These are phyloP conservation scores for Hanseniaspora guilliermondii DNA, from an alignment of 805 yeast species.

Conservation along the genomic window DNA sequence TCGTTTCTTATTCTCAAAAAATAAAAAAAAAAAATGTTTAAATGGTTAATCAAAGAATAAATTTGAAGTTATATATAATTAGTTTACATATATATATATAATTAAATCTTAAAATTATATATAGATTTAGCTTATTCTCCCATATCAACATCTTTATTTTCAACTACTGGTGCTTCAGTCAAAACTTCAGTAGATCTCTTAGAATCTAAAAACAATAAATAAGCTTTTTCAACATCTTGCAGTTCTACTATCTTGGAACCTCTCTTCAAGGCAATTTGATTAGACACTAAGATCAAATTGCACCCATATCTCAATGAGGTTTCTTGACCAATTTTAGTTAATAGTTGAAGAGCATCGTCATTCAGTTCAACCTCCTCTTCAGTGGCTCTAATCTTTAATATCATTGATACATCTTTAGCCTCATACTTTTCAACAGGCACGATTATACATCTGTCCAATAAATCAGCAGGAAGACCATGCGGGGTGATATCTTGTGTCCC, in stretches of 20 bases:
- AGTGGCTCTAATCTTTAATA: constrained; percentile 76
- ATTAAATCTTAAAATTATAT: constrained; percentile 8
- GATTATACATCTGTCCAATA: constrained; percentile 85
- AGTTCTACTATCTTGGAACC: constrained; percentile 55
- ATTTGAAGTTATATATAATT: not conserved
- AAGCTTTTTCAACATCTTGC: constrained; percentile 75
- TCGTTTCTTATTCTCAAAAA: not conserved
- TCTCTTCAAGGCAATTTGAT: constrained; percentile 73
- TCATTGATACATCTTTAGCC: constrained; percentile 74
- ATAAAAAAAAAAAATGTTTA: not conserved
- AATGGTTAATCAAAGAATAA: not conserved
- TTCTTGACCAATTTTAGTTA: constrained; percentile 81
- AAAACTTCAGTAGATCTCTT: constrained; percentile 79
- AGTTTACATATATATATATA: not conserved
- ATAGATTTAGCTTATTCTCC: constrained; percentile 24
- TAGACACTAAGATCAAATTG: constrained; percentile 80
- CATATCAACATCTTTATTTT: constrained; percentile 58
- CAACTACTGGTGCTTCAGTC: constrained; percentile 53
- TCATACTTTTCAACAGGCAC: constrained; percentile 73
- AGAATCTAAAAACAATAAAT: constrained; percentile 75
- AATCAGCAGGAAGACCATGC: constrained; percentile 93
- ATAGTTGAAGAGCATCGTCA: constrained; percentile 69
- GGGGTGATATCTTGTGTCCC: constrained; percentile 92
- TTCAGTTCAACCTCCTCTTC: constrained; percentile 85
- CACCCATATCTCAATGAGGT: constrained; percentile 87